Percentiles rank a stretch among this genome's conserved stretches.
Evolutionary conservation across 192 early-diverging fungal genomes (phyloP).

Genomic region (Backusella liffmaniae): DNA sequence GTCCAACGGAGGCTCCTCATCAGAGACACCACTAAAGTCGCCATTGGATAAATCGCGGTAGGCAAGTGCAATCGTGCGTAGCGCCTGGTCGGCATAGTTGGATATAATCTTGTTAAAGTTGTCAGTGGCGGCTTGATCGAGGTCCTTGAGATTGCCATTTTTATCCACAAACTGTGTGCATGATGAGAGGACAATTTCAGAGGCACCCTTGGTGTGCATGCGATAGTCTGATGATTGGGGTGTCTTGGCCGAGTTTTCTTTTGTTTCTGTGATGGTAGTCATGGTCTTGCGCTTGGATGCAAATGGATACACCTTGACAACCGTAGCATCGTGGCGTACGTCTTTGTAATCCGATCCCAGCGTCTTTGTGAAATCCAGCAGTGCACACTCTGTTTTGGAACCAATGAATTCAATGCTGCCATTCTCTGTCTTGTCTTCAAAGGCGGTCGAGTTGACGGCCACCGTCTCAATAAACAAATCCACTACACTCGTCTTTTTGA

Average conservation of each 20-base stretch:
- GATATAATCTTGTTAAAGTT: slow-evolving; percentile 52
- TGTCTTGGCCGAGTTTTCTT: slow-evolving; percentile 17
- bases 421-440: slow-evolving; percentile 62
- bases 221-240: slow-evolving; percentile 42
- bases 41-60: slow-evolving; percentile 53
- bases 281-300: slow-evolving; percentile 90
- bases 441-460: slow-evolving; percentile 73
- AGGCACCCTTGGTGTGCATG: slow-evolving; percentile 77
- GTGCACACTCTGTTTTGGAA: slow-evolving; percentile 78
- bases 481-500: slow-evolving; percentile 34
- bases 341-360: slow-evolving; percentile 63
- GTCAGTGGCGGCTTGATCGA: slow-evolving; percentile 43
- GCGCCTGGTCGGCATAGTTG: slow-evolving; percentile 59
- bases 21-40: slow-evolving; percentile 50
- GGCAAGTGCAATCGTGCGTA: slow-evolving; percentile 72
- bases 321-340: slow-evolving; percentile 45
- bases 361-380: slow-evolving; percentile 63
- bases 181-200: slow-evolving; percentile 66
- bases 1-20: slow-evolving; percentile 52
- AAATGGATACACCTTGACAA: slow-evolving; percentile 82
- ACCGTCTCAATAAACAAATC: slow-evolving; percentile 55
- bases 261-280: slow-evolving; percentile 61
- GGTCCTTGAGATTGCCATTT: slow-evolving; percentile 42
- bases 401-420: slow-evolving; percentile 63
- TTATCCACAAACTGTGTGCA: slow-evolving; percentile 59